These are phyloP conservation scores for Cinchona pubescens DNA, from an alignment of 257 asterid genomes.

Conservation along the genomic window DNA sequence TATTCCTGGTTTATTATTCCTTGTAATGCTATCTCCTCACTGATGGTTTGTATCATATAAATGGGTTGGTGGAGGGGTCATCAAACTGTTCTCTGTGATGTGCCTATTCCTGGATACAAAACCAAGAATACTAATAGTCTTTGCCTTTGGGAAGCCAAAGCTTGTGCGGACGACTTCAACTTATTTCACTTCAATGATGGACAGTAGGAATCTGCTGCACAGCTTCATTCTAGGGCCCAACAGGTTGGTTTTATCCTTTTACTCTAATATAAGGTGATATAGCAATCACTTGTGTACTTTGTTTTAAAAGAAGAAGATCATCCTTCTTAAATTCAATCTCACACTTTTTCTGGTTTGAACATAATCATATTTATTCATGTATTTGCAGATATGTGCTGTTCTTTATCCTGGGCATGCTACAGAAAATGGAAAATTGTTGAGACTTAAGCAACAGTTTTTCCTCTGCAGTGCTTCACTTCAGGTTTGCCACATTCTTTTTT, in stretches of 20 bases:
- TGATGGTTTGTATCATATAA: conserved; percentile 56
- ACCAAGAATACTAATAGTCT: conserved; percentile 95
- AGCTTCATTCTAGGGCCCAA: conserved; percentile 92
- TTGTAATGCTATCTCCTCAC: conserved; percentile 8
- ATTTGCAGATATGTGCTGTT: conserved; percentile 90
- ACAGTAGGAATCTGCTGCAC: conserved; percentile 89
- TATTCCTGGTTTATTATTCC: neutral
- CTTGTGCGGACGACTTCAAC: conserved; percentile 73
- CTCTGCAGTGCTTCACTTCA: conserved; percentile 99
- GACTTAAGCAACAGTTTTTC: conserved; percentile 96
- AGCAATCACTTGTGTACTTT: neutral
- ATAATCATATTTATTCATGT: neutral
- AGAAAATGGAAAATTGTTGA: conserved; percentile 81
- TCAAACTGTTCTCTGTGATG: conserved; percentile 98
- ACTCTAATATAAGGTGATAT: conserved; percentile 8
- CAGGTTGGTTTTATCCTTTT: conserved; percentile 55
- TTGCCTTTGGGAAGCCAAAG: conserved; percentile 99
- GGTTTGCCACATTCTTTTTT: conserved; percentile 42
- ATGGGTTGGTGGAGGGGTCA: conserved; percentile 95
- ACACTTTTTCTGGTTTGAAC: conserved; percentile 8
- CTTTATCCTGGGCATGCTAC: conserved; percentile 99
- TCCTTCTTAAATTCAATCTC: neutral
- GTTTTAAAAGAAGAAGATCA: neutral
- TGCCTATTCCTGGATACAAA: conserved; percentile 99
- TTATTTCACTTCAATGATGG: conserved; percentile 94